Conservation (phyloP, 208 protist species). For the Sergeia podlipaevii region DNA sequence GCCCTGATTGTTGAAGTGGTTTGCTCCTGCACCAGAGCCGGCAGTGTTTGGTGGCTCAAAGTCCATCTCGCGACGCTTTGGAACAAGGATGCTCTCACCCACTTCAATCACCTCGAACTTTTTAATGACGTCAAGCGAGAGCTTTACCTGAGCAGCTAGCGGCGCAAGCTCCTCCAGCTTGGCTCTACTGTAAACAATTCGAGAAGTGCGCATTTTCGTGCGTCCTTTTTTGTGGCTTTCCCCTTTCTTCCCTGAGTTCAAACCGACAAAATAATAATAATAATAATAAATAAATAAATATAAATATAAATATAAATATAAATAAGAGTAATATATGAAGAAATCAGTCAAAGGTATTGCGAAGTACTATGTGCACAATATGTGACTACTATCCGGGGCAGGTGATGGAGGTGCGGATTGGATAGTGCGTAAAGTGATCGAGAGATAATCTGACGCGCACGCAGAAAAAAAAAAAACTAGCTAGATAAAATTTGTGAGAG, state of each 20-base stretch:
- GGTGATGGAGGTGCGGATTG: too few species aligned
- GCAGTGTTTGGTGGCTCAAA: neutral
- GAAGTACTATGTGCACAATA: too few species aligned
- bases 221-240: slow-evolving; percentile 1
- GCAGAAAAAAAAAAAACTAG: neutral
- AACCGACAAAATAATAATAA: slow-evolving; percentile 6
- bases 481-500: slow-evolving; percentile 1
- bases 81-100: slow-evolving; percentile 19
- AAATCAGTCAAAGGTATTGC: neutral
- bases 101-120: slow-evolving; percentile 75
- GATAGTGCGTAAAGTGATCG: too few species aligned
- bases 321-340: neutral
- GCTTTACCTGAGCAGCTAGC: slow-evolving; percentile 16
- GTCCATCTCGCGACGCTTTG: slow-evolving; percentile 30
- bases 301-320: slow-evolving; percentile 4
- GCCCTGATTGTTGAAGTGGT: neutral
- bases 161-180: slow-evolving; percentile 52
- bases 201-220: slow-evolving; percentile 5
- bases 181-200: slow-evolving; percentile 46
- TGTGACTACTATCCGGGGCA: too few species aligned
- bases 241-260: slow-evolving; percentile 1
- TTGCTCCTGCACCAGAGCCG: neutral
- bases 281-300: slow-evolving; percentile 14
- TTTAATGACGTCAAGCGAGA: slow-evolving; percentile 31
- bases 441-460: too few species aligned